phyloP scores from a whole-genome alignment of 805 yeast genomes.

The Schwanniomyces occidentalis region DNA sequence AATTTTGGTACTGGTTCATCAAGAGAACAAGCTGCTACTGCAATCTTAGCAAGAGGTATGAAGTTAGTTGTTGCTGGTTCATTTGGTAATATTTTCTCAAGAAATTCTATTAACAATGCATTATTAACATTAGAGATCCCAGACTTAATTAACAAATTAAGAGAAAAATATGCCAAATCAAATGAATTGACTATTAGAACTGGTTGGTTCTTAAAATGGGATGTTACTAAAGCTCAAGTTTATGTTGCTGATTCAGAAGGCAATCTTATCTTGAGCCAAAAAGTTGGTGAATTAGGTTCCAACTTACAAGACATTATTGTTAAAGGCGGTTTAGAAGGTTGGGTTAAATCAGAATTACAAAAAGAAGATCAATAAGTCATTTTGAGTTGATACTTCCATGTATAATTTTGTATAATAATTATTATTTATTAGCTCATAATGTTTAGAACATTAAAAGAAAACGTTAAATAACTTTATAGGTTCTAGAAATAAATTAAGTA shows the following conservation, averaged over 20 bases:
- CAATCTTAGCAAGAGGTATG: conserved; percentile 91
- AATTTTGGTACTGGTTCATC: conserved; percentile 99
- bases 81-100: conserved; percentile 92
- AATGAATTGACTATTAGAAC: conserved; percentile 90
- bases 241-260: conserved; percentile 68
- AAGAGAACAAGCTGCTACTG: conserved; percentile 99
- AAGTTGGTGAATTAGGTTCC: conserved; percentile 94
- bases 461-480: too few species aligned
- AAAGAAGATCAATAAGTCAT: conserved; percentile 4
- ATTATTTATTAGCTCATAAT: conserved; percentile 1
- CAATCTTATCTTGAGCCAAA: conserved; percentile 68
- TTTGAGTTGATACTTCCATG: too few species aligned
- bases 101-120: conserved; percentile 97
- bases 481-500: too few species aligned
- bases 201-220: conserved; percentile 92
- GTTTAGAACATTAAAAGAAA: too few species aligned
- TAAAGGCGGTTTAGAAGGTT: conserved; percentile 96
- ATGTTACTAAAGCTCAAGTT: conserved; percentile 82
- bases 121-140: conserved; percentile 93
- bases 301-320: conserved; percentile 95
- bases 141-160: conserved; percentile 70
- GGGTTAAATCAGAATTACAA: conserved; percentile 80
- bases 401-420: conserved; percentile 1
- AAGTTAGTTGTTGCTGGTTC: conserved; percentile 94
- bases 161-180: conserved; percentile 59